Conservation (phyloP, 208 protist species). For the Zelonia costaricensis region DNA sequence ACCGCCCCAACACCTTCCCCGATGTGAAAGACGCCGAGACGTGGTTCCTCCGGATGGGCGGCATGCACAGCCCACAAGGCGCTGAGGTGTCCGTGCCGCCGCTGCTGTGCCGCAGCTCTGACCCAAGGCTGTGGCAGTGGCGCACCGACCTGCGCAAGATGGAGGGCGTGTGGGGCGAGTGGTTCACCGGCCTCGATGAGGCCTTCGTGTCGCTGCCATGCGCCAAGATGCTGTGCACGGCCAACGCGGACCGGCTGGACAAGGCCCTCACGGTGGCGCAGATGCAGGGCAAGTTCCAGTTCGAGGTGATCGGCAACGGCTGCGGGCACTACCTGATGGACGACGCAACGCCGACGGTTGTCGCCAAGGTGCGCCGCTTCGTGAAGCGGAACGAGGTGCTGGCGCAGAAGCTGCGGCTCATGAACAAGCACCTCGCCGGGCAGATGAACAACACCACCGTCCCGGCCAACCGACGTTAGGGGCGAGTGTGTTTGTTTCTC, state of each 20-base stretch:
- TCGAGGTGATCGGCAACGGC: slow-evolving; percentile 81
- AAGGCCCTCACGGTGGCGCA: slow-evolving; percentile 88
- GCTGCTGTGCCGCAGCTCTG: slow-evolving; percentile 39
- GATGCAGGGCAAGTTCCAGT: slow-evolving; percentile 96
- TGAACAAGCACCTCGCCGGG: slow-evolving; percentile 17
- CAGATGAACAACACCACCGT: slow-evolving; percentile 42
- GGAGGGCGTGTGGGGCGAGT: slow-evolving; percentile 73
- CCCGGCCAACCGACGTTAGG: slow-evolving; percentile 23
- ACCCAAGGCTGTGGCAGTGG: slow-evolving; percentile 58
- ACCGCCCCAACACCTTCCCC: slow-evolving; percentile 68
- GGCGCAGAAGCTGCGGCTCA: slow-evolving; percentile 42
- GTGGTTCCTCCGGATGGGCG: slow-evolving; percentile 80
- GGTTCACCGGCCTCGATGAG: slow-evolving; percentile 90
- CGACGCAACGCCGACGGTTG: slow-evolving; percentile 67
- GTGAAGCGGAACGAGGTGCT: slow-evolving; percentile 54
- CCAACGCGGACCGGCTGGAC: slow-evolving; percentile 88
- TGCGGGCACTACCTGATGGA: slow-evolving; percentile 94
- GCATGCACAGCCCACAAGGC: slow-evolving; percentile 66
- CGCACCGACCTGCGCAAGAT: slow-evolving; percentile 70
- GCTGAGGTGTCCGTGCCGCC: slow-evolving; percentile 76
- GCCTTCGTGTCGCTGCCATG: slow-evolving; percentile 73
- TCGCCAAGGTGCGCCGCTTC: slow-evolving; percentile 62
- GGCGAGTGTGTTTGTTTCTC: neutral
- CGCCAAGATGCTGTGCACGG: slow-evolving; percentile 89
- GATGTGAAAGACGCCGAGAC: slow-evolving; percentile 58